Conservation (phyloP, 139 green algal species). For the Picochlorum sp. region DNA sequence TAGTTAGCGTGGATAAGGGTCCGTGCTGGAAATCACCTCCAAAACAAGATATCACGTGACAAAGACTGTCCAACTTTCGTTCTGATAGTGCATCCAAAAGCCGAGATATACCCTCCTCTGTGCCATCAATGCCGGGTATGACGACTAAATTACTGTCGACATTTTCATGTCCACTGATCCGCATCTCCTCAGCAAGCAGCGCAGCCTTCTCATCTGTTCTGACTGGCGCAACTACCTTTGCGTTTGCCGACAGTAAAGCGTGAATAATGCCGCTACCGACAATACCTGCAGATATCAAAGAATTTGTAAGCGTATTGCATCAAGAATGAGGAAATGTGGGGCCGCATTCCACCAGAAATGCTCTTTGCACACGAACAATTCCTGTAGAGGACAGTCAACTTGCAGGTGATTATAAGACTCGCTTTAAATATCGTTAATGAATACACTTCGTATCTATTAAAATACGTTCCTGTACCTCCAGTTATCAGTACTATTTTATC, state of each 20-base stretch:
- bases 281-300: too few relatives aligned
- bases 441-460: too few relatives aligned
- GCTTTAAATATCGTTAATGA: too few relatives aligned
- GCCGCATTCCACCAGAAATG: too few relatives aligned
- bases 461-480: too few relatives aligned
- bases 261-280: slow-evolving; percentile 12
- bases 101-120: background rate
- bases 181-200: background rate
- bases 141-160: background rate
- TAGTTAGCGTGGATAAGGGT: background rate
- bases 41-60: slow-evolving; percentile 2
- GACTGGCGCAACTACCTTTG: slow-evolving; percentile 1
- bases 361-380: too few relatives aligned
- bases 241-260: background rate
- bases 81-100: background rate
- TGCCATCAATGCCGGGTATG: background rate
- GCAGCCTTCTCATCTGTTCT: slow-evolving; percentile 1
- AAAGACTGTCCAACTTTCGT: background rate
- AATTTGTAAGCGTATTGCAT: too few relatives aligned
- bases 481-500: too few relatives aligned
- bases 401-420: too few relatives aligned
- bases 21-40: slow-evolving; percentile 1
- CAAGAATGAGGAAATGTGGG: too few relatives aligned
- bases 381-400: too few relatives aligned
- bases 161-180: background rate